Evolutionary conservation across 164 flowering plant genomes (phyloP).

Genomic region (Tinospora cordifolia): DNA sequence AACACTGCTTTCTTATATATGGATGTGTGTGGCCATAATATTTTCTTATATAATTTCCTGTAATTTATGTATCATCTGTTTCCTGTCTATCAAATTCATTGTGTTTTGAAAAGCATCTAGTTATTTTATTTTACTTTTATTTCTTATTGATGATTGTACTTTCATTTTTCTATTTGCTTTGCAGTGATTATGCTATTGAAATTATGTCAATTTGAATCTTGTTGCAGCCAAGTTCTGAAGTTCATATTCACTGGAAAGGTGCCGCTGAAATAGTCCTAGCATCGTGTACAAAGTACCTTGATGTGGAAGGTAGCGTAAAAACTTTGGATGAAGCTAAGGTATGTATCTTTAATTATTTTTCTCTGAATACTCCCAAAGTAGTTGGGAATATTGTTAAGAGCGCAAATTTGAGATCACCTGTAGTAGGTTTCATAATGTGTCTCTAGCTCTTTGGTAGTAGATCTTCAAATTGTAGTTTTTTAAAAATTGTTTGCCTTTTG

Average conservation of each 20-base stretch:
- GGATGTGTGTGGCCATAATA: no score
- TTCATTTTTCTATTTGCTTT: not conserved
- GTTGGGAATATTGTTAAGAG: no score
- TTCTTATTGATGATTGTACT: not conserved
- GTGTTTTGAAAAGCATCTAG: not conserved
- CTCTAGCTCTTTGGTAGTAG: no score
- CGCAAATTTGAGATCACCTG: no score
- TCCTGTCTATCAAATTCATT: not conserved
- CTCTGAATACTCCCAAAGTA: no score
- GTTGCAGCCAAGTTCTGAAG: slow-evolving; percentile 54
- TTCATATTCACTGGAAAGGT: slow-evolving; percentile 92
- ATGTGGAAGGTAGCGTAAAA: slow-evolving; percentile 29
- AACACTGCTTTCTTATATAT: no score
- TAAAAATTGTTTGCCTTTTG: no score
- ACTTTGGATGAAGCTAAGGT: slow-evolving; percentile 65
- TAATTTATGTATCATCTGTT: no score
- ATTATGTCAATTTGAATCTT: not conserved
- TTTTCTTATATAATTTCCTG: no score
- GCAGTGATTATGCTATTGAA: not conserved
- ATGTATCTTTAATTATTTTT: no score
- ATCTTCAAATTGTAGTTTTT: not conserved
- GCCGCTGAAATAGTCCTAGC: slow-evolving; percentile 90
- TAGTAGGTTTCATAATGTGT: no score
- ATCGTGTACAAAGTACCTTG: slow-evolving; percentile 56
- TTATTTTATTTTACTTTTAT: no score